These are phyloP conservation scores for Ophiostoma fasciatum DNA, from an alignment of 2,329 filamentous ascomycete genomes.

Conservation along the genomic window DNA sequence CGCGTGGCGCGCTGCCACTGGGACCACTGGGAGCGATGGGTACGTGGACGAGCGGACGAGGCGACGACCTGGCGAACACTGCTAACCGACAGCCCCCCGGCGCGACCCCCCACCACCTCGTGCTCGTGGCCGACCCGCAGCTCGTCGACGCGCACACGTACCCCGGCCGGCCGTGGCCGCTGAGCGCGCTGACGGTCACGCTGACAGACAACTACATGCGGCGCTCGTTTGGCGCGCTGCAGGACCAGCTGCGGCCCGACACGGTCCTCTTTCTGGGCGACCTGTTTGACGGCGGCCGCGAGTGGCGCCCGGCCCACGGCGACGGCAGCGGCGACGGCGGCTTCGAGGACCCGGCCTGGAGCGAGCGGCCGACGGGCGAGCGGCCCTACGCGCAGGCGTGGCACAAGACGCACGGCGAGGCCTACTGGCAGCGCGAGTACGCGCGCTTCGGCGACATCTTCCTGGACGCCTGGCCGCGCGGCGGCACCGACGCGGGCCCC, in stretches of 20 bases:
- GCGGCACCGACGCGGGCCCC: slow-evolving; percentile 31
- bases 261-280: slow-evolving; percentile 86
- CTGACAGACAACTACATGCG: slow-evolving; percentile 84
- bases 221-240: slow-evolving; percentile 66
- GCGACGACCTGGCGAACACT: slow-evolving; percentile 4
- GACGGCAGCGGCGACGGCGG: too few relatives aligned
- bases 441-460: slow-evolving; percentile 77
- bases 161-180: slow-evolving; percentile 55
- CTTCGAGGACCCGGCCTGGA: slow-evolving; percentile 45
- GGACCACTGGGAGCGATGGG: slow-evolving; percentile 87
- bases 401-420: slow-evolving; percentile 61
- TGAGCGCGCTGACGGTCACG: slow-evolving; percentile 36
- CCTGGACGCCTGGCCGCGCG: slow-evolving; percentile 50
- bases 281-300: slow-evolving; percentile 85
- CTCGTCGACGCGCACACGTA: slow-evolving; percentile 93
- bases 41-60: slow-evolving; percentile 26
- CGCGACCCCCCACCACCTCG: slow-evolving; percentile 67
- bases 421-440: slow-evolving; percentile 81
- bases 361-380: slow-evolving; percentile 36
- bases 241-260: slow-evolving; percentile 64
- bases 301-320: slow-evolving; percentile 67
- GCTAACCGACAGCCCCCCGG: slow-evolving; percentile 47
- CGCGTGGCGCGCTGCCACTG: slow-evolving; percentile 62
- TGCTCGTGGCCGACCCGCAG: slow-evolving; percentile 81
- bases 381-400: slow-evolving; percentile 45